Evolutionary conservation across 305 asterid species (phyloP).

Genomic region (Fraxinus xanthoxyloides): DNA sequence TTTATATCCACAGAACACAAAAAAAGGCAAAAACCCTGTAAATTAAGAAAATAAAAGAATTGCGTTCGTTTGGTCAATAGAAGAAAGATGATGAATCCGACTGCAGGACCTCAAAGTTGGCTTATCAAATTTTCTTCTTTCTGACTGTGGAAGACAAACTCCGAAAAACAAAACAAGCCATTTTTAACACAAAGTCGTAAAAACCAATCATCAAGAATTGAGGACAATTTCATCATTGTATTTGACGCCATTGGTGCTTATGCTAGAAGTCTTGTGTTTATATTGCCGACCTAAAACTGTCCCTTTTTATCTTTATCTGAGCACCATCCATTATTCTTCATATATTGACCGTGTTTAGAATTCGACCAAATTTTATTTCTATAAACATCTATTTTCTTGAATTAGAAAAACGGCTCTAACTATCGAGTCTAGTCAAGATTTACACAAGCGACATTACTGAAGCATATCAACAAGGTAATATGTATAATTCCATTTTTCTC

Average conservation of each 20-base stretch:
- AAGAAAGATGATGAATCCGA: background rate
- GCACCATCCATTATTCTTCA: background rate
- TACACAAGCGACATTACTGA: background rate
- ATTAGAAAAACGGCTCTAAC: background rate
- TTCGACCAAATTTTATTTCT: background rate
- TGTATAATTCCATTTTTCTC: background rate
- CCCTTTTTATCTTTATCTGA: background rate
- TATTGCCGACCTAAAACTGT: constrained; percentile 1
- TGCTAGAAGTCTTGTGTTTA: background rate
- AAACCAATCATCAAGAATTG: background rate
- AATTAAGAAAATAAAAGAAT: background rate
- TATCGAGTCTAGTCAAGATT: background rate
- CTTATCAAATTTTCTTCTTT: background rate
- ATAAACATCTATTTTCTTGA: background rate
- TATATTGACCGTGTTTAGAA: background rate
- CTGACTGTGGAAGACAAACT: background rate
- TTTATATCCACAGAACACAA: constrained; percentile 12
- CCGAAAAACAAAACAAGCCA: background rate
- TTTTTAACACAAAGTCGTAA: background rate
- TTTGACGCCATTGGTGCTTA: background rate
- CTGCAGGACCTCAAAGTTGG: constrained; percentile 10
- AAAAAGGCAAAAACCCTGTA: constrained; percentile 1
- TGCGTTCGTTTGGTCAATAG: background rate
- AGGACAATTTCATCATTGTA: background rate
- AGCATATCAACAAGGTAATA: background rate